Conservation (phyloP, 2,329 filamentous ascomycete genomes). For the Helminthosporium solani region DNA sequence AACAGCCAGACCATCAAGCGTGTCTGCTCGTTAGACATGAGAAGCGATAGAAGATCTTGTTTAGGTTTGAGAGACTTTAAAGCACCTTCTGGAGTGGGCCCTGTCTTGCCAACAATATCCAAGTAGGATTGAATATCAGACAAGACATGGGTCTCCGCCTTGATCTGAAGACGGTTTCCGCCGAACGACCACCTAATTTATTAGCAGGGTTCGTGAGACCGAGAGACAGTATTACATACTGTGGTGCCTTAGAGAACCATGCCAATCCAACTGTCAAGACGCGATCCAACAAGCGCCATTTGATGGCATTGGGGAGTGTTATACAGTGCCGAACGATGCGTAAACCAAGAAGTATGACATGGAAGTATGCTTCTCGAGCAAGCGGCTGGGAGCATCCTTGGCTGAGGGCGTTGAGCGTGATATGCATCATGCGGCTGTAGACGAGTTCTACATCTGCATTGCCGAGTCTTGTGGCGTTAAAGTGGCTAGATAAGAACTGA, state of each 20-base stretch:
- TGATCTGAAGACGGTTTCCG: conserved; percentile 88
- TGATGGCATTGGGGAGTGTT: conserved; percentile 61
- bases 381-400: conserved; percentile 73
- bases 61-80: conserved; percentile 71
- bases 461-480: conserved; percentile 85
- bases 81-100: conserved; percentile 48
- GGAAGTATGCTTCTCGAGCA: conserved; percentile 87
- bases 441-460: conserved; percentile 78
- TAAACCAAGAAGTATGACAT: conserved; percentile 79
- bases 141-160: conserved; percentile 83
- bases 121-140: conserved; percentile 71
- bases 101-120: conserved; percentile 63
- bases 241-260: conserved; percentile 83
- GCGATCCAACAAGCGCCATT: conserved; percentile 85
- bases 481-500: conserved; percentile 91
- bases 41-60: conserved; percentile 75
- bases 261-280: conserved; percentile 80
- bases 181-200: conserved; percentile 81
- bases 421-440: conserved; percentile 77
- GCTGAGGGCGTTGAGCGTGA: conserved; percentile 71
- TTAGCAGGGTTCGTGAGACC: conserved; percentile 11
- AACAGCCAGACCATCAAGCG: conserved; percentile 87
- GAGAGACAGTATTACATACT: conserved; percentile 44
- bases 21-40: conserved; percentile 81
- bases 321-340: conserved; percentile 73